phyloP scores from a whole-genome alignment of 2,329 filamentous ascomycete species.

The Simplicillium aogashimaense region DNA sequence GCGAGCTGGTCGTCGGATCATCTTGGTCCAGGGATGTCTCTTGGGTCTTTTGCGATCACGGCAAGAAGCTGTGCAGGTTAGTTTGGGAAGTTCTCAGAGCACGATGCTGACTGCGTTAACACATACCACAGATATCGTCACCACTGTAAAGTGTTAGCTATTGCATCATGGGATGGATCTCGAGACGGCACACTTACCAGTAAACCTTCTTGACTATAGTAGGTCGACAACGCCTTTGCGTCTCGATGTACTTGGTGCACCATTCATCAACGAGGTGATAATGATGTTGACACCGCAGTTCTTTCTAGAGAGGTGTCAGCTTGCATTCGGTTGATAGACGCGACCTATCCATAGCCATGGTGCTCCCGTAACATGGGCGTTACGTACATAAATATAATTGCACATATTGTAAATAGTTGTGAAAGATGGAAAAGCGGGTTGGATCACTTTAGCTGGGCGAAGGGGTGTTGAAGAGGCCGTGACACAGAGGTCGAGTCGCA shows the following conservation, averaged over 20 bases:
- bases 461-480: too few relatives aligned
- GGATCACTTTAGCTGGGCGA: too few relatives aligned
- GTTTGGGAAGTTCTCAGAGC: conserved; percentile 10
- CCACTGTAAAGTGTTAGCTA: conserved; percentile 22
- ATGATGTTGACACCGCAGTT: conserved; percentile 40
- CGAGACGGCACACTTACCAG: conserved; percentile 20
- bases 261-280: conserved; percentile 38
- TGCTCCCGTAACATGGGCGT: neutral
- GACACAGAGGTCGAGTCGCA: too few relatives aligned
- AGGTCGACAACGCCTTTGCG: conserved; percentile 30
- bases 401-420: conserved; percentile 26
- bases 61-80: conserved; percentile 20
- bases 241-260: conserved; percentile 34
- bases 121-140: conserved; percentile 35
- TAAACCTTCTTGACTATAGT: conserved; percentile 35
- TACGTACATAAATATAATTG: conserved; percentile 38
- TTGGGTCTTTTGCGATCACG: conserved; percentile 27
- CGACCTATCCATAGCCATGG: neutral
- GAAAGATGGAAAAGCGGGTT: neutral
- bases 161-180: neutral
- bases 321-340: neutral
- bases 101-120: neutral
- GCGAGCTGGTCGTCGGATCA: conserved; percentile 21
- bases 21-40: conserved; percentile 26
- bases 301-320: conserved; percentile 25